Evolutionary conservation across 2,329 filamentous ascomycete species (phyloP).

Genomic region (Aspergillus ochraceoroseus): DNA sequence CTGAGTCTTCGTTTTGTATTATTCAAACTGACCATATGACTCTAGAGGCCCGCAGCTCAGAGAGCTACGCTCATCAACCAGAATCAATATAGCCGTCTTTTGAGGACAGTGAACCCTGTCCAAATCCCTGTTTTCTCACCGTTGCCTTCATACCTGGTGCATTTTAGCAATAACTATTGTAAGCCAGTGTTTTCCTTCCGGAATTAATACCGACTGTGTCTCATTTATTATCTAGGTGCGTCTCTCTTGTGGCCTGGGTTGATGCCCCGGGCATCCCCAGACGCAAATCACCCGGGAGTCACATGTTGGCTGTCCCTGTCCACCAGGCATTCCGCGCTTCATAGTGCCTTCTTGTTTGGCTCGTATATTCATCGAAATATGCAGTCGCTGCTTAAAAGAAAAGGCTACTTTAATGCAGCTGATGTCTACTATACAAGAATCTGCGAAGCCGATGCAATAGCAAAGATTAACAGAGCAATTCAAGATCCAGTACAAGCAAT

Average conservation of each 20-base stretch:
- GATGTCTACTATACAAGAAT: background rate
- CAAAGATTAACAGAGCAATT: background rate
- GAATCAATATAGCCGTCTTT: too few species aligned
- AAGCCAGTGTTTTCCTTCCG: too few species aligned
- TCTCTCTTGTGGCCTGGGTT: background rate
- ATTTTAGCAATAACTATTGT: too few species aligned
- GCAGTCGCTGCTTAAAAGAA: background rate
- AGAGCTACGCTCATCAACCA: too few species aligned
- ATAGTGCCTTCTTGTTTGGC: conserved; percentile 2
- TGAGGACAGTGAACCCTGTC: too few species aligned
- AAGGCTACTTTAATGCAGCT: background rate
- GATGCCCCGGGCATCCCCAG: background rate
- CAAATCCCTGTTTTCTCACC: too few species aligned
- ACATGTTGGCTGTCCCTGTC: background rate
- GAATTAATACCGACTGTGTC: too few species aligned
- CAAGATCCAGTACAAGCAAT: background rate
- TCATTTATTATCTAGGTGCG: background rate
- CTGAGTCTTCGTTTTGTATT: too few species aligned
- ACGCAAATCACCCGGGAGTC: background rate
- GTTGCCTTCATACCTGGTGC: too few species aligned
- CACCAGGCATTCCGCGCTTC: background rate
- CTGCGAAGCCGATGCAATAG: background rate
- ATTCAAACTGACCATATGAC: too few species aligned
- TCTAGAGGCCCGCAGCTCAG: too few species aligned
- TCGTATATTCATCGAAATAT: background rate